Percentiles rank a stretch among this genome's conserved stretches.
Conservation (phyloP, 164 flowering plant genomes). For the Tinospora cordifolia region DNA sequence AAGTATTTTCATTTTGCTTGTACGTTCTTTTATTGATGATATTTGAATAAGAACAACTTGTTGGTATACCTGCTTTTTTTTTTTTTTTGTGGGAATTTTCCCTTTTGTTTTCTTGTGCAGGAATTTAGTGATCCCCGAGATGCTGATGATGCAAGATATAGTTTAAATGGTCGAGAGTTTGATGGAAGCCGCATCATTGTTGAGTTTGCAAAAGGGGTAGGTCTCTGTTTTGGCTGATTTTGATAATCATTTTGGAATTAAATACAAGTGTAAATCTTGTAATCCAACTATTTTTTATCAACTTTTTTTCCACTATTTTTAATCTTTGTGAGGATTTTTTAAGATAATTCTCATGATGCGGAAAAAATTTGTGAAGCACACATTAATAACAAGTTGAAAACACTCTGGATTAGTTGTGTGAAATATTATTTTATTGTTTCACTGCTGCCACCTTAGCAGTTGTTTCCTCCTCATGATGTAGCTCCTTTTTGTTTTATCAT, state of each 20-base stretch:
- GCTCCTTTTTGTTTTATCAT: background rate
- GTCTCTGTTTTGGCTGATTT: too few species aligned
- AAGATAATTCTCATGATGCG: background rate
- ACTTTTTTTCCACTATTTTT: background rate
- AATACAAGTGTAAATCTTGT: too few species aligned
- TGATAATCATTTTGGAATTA: too few species aligned
- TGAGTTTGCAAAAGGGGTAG: conserved; percentile 80
- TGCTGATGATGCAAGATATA: conserved; percentile 85
- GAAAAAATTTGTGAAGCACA: background rate
- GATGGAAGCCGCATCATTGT: conserved; percentile 76
- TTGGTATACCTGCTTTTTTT: conserved; percentile 7
- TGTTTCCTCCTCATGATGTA: background rate
- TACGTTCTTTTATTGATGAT: background rate
- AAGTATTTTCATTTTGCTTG: background rate
- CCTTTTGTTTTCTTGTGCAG: conserved; percentile 23
- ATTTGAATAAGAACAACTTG: conserved; percentile 24
- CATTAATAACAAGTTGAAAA: background rate
- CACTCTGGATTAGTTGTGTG: background rate
- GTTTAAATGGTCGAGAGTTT: conserved; percentile 28
- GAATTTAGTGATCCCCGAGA: conserved; percentile 91
- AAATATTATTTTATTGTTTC: background rate
- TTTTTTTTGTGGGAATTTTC: background rate
- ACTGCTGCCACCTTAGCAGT: background rate
- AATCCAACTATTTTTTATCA: background rate
- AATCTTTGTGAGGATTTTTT: background rate